These are phyloP conservation scores for Ceratobasidium sp. DNA, from an alignment of 1,284 basidiomycete genomes.

Conservation along the genomic window DNA sequence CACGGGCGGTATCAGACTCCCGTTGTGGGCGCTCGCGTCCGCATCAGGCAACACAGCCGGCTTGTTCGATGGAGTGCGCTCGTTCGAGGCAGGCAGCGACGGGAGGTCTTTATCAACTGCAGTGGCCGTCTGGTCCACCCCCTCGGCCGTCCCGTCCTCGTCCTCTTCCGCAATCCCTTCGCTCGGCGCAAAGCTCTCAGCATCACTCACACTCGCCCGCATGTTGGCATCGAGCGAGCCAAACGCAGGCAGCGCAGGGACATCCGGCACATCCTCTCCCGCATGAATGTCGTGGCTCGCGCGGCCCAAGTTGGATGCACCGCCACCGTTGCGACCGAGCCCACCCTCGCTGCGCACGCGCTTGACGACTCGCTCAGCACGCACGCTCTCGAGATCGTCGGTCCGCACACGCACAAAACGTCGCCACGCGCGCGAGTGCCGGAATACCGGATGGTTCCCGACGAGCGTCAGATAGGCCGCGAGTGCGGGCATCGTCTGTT, in stretches of 20 bases:
- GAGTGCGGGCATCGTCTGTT: slow-evolving; percentile 71
- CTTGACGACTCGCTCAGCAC: slow-evolving; percentile 88
- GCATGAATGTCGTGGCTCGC: slow-evolving; percentile 48
- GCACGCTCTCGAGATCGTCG: slow-evolving; percentile 87
- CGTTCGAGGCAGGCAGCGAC: slow-evolving; percentile 23
- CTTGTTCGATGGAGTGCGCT: slow-evolving; percentile 30
- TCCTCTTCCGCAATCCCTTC: slow-evolving; percentile 42
- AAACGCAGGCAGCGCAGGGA: slow-evolving; percentile 15
- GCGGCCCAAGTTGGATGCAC: slow-evolving; percentile 46
- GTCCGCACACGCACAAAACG: slow-evolving; percentile 86
- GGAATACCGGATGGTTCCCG: slow-evolving; percentile 74
- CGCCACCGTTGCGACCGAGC: slow-evolving; percentile 53
- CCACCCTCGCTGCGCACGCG: slow-evolving; percentile 78
- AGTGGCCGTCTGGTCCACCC: slow-evolving; percentile 1
- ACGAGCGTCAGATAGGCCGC: slow-evolving; percentile 83
- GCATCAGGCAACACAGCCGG: slow-evolving; percentile 11
- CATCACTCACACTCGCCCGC: slow-evolving; percentile 32
- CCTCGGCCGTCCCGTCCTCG: slow-evolving; percentile 26
- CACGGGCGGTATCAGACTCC: slow-evolving; percentile 25
- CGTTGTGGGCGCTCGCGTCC: slow-evolving; percentile 15
- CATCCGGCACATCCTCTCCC: slow-evolving; percentile 34
- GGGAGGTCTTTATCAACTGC: slow-evolving; percentile 31
- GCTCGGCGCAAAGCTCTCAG: slow-evolving; percentile 30
- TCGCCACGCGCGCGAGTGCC: slow-evolving; percentile 80
- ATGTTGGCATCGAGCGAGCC: slow-evolving; percentile 2